phyloP scores from a whole-genome alignment of 2,329 filamentous ascomycete genomes.

The Hypomyces perniciosus region DNA sequence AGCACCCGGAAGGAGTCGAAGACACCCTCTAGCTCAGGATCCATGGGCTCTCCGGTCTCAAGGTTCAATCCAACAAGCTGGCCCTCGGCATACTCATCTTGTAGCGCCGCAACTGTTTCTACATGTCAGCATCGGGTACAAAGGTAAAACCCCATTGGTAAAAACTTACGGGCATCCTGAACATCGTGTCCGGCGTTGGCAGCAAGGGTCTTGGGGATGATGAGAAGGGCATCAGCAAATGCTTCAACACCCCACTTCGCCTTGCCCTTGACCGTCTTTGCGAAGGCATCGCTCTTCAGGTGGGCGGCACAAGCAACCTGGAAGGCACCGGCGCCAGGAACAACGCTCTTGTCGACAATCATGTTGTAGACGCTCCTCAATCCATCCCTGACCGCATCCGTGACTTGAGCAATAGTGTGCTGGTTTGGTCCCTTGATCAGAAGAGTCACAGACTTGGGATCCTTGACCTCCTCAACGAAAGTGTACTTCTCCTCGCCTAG shows the following conservation, averaged over 20 bases:
- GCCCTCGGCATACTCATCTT: conserved; percentile 80
- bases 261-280: conserved; percentile 92
- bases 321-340: conserved; percentile 91
- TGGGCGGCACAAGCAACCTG: conserved; percentile 88
- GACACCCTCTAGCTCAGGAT: conserved; percentile 84
- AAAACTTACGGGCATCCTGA: conserved; percentile 77
- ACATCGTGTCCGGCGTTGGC: conserved; percentile 96
- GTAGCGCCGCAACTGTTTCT: conserved; percentile 67
- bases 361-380: conserved; percentile 98
- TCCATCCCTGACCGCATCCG: conserved; percentile 91
- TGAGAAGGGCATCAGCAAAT: conserved; percentile 87
- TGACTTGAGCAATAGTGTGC: conserved; percentile 95
- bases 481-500: conserved; percentile 99
- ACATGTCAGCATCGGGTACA: conserved; percentile 14
- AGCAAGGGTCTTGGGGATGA: conserved; percentile 96
- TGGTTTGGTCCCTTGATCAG: conserved; percentile 97
- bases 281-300: conserved; percentile 79
- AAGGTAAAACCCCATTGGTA: background rate
- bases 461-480: conserved; percentile 97
- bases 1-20: conserved; percentile 96
- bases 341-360: conserved; percentile 95
- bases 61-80: conserved; percentile 83
- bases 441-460: conserved; percentile 94
- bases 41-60: conserved; percentile 85
- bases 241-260: conserved; percentile 92